Conservation (phyloP, 768 basidiomycete species). For the Boletus vinaceobasis region DNA sequence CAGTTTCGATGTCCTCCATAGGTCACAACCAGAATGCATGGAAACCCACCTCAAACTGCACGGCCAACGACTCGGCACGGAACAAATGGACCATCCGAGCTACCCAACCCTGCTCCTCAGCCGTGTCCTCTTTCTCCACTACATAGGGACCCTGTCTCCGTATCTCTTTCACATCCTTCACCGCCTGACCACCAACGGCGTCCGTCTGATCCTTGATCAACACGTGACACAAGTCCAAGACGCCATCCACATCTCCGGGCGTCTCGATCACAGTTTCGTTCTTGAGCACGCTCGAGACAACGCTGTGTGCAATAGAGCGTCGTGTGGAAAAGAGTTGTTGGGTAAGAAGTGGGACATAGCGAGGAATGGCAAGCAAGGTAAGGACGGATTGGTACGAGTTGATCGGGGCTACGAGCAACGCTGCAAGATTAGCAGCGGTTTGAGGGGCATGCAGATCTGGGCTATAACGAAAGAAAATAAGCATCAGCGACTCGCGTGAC, state of each 20-base stretch:
- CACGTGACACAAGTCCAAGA: slow-evolving; percentile 89
- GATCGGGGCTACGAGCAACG: slow-evolving; percentile 89
- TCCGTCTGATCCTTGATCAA: slow-evolving; percentile 84
- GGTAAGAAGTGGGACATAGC: slow-evolving; percentile 77
- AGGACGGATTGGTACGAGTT: slow-evolving; percentile 96
- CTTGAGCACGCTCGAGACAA: slow-evolving; percentile 92
- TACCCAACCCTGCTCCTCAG: slow-evolving; percentile 99
- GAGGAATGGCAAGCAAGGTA: slow-evolving; percentile 93
- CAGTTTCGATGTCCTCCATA: neutral
- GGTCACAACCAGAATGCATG: neutral
- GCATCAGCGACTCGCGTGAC: slow-evolving; percentile 3
- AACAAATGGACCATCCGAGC: slow-evolving; percentile 98
- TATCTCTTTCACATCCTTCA: slow-evolving; percentile 37
- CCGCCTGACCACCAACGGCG: slow-evolving; percentile 34
- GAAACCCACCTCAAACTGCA: slow-evolving; percentile 79
- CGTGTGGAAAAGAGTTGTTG: slow-evolving; percentile 89
- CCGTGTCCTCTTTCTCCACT: slow-evolving; percentile 83
- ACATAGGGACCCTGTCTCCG: slow-evolving; percentile 59
- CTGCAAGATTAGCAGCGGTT: slow-evolving; percentile 87
- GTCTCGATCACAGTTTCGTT: slow-evolving; percentile 95
- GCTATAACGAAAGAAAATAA: slow-evolving; percentile 35
- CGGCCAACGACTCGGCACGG: slow-evolving; percentile 77
- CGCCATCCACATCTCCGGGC: slow-evolving; percentile 91
- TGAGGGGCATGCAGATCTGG: slow-evolving; percentile 85
- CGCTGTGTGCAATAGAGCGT: slow-evolving; percentile 89